Evolutionary conservation across 2,329 filamentous ascomycete genomes (phyloP).

Genomic region (Westerdykella ornata): DNA sequence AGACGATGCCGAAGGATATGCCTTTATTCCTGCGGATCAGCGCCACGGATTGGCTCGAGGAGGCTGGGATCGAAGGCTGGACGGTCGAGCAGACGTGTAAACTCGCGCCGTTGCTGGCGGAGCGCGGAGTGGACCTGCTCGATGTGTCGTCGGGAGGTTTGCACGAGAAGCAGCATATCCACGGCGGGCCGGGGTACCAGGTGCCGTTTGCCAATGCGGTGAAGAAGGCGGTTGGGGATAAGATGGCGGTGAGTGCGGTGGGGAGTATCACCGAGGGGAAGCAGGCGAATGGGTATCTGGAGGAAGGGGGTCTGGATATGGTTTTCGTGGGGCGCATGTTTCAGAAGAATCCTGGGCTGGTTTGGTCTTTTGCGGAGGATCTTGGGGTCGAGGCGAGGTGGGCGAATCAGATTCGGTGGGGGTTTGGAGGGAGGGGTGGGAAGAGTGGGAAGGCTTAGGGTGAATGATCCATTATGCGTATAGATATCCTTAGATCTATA

Average conservation of each 20-base stretch:
- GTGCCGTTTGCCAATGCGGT: conserved; percentile 64
- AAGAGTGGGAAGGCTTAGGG: conserved; percentile 12
- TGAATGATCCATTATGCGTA: too few relatives aligned
- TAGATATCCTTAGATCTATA: too few relatives aligned
- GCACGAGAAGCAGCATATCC: conserved; percentile 55
- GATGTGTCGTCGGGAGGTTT: conserved; percentile 77
- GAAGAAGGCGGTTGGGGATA: conserved; percentile 66
- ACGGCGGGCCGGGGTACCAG: conserved; percentile 62
- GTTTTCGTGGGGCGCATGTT: conserved; percentile 69
- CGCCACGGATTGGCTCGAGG: conserved; percentile 70
- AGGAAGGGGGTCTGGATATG: conserved; percentile 54
- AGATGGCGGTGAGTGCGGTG: conserved; percentile 65
- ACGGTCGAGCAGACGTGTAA: conserved; percentile 56
- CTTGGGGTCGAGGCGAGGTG: conserved; percentile 64
- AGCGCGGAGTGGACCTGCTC: conserved; percentile 70
- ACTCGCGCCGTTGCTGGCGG: conserved; percentile 61
- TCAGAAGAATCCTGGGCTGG: conserved; percentile 73
- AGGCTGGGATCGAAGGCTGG: conserved; percentile 57
- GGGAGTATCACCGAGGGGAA: conserved; percentile 65
- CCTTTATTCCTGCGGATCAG: conserved; percentile 67
- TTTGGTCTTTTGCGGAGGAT: conserved; percentile 65
- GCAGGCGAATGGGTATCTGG: conserved; percentile 57
- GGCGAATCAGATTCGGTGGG: conserved; percentile 65
- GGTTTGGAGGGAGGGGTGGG: conserved; percentile 46
- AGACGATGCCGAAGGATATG: conserved; percentile 58